A percentile compares a stretch with the other conserved stretches of the same genome.
These are phyloP conservation scores for Scheffersomyces illinoinensis DNA, from an alignment of 1,139 yeast genomes.

Conservation along the genomic window DNA sequence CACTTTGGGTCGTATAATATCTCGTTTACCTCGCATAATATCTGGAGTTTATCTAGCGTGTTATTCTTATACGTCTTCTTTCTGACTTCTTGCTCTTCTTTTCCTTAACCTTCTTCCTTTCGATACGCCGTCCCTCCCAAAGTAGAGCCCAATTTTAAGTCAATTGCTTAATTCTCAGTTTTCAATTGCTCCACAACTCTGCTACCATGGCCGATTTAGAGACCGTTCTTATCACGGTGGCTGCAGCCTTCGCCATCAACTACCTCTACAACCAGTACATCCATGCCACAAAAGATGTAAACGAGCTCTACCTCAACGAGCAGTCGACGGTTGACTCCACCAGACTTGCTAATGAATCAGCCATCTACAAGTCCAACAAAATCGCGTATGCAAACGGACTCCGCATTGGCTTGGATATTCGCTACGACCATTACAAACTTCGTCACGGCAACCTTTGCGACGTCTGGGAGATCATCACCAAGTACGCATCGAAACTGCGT, in stretches of 20 bases:
- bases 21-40: not conserved
- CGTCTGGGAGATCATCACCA: constrained; percentile 52
- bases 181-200: not conserved
- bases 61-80: not conserved
- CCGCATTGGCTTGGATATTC: constrained; percentile 64
- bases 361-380: constrained; percentile 63
- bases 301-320: constrained; percentile 55
- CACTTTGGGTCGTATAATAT: not conserved
- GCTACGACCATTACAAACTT: constrained; percentile 59
- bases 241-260: constrained; percentile 19
- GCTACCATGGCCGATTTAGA: constrained; percentile 8
- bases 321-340: constrained; percentile 62
- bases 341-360: constrained; percentile 58
- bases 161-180: not conserved
- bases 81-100: not conserved
- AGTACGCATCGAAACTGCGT: constrained; percentile 10
- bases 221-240: constrained; percentile 16
- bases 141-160: not conserved
- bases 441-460: constrained; percentile 72
- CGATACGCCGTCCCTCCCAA: not conserved
- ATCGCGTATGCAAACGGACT: constrained; percentile 63
- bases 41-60: not conserved
- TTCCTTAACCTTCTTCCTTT: not conserved
- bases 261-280: constrained; percentile 24
- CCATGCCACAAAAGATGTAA: constrained; percentile 47